Evolutionary conservation across 1,139 yeast species (phyloP), one percentile per base, ranked within the genome.

Genomic region (Keqinozyma sinolaborantium): DNA sequence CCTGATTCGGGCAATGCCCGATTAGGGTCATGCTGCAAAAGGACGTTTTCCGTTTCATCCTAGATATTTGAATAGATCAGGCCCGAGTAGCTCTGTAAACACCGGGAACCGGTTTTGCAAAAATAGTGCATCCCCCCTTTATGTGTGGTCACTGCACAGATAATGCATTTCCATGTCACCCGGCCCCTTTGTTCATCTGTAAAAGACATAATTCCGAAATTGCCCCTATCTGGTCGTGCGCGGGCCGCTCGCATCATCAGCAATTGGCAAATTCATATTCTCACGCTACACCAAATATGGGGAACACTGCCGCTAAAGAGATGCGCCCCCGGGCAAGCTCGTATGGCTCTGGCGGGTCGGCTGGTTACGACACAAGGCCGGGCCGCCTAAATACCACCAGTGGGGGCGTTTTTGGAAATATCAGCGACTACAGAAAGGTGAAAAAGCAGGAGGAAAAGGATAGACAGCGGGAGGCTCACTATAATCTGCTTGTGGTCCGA

Each of bases 401-500:
- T 4, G 21, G 21, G 21, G 7, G 9, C 10, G 37, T 39, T 2
- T 42, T 42, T 28, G 32, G 38, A 6, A 32, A 32, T 23, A 29
- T 26, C 6, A 34, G 14, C 14, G 64, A 58, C 19, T 39, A 43
- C 30, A 56, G 52, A 39, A 54, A 48, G 40, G 28, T 44, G 15
- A 53, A 45, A 36, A 59, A 64, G 16, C 67, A 65, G 21, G 72
- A 61, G 33, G 85, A 81, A 32, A 75, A 71, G 45, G 80, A 76
- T 34, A 55, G 50, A 32, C 55, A 53, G 26, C 70, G 72, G 36
- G 83, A 77, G 40, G 58, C 60, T 15, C 85, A 79, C 47, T 76
- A 73, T 33, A 47, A 59, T 41, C 71, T 78, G 24, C 58, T 83
- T 35, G 60, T 83, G 23, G 86, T 82, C 2, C 64, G 70, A 39